phyloP scores from a whole-genome alignment of 768 basidiomycete species.

The Boletus rubroflammeus region DNA sequence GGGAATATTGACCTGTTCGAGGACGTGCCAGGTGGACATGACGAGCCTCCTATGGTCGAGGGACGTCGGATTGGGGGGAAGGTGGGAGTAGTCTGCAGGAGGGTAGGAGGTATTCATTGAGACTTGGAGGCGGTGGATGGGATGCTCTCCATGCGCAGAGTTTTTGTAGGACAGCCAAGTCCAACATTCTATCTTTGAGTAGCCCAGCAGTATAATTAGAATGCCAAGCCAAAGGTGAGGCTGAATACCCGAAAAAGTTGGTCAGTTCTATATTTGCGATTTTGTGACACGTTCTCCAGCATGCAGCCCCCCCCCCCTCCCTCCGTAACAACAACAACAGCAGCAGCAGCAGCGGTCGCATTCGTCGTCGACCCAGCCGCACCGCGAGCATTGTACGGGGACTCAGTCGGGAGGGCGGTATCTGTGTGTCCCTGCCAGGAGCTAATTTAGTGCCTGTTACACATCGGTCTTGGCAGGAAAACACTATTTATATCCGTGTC shows the following conservation, averaged over 20 bases:
- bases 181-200: constrained; percentile 45
- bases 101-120: constrained; percentile 28
- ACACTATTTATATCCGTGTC: constrained; percentile 28
- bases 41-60: constrained; percentile 34
- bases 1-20: constrained; percentile 40
- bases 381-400: background rate
- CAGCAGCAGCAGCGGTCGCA: background rate
- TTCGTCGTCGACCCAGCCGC: background rate
- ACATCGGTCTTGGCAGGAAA: constrained; percentile 29
- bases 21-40: constrained; percentile 42
- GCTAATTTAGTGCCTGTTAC: constrained; percentile 31
- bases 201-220: constrained; percentile 39
- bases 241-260: constrained; percentile 30
- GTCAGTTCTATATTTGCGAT: constrained; percentile 20
- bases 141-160: constrained; percentile 21
- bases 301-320: background rate
- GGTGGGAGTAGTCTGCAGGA: constrained; percentile 17
- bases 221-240: constrained; percentile 42
- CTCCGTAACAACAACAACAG: background rate
- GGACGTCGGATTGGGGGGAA: constrained; percentile 8
- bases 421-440: no score
- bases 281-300: constrained; percentile 5
- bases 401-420: no score
- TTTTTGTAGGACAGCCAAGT: constrained; percentile 46
- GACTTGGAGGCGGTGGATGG: constrained; percentile 14